phyloP scores from a whole-genome alignment of 345 rosid genomes.

The Gossypium ekmanianum region DNA sequence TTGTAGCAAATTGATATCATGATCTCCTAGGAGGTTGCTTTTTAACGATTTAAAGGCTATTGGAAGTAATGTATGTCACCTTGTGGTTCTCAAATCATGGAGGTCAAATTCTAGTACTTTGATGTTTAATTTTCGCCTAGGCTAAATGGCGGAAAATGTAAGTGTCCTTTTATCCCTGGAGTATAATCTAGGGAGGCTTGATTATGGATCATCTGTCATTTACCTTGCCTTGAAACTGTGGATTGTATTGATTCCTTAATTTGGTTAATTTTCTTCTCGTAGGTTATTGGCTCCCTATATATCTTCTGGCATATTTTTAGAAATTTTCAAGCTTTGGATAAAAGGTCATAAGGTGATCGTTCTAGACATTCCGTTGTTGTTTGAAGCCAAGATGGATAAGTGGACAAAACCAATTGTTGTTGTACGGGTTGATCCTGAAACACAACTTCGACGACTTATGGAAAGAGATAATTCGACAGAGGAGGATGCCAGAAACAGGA shows the following conservation, averaged over 20 bases:
- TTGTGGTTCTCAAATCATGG: background rate
- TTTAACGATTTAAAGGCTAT: background rate
- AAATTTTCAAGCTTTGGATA: constrained; percentile 66
- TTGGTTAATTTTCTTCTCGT: constrained; percentile 14
- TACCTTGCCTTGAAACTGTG: background rate
- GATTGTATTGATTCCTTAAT: background rate
- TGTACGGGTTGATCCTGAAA: constrained; percentile 68
- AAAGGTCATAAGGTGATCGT: constrained; percentile 64
- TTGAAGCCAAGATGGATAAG: constrained; percentile 75
- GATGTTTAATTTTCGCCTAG: too few relatives aligned
- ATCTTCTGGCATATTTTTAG: constrained; percentile 60
- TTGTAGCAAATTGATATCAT: background rate
- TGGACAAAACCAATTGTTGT: constrained; percentile 81
- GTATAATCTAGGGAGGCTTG: background rate
- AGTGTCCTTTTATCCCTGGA: background rate
- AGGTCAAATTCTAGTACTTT: too few relatives aligned
- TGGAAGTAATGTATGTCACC: background rate
- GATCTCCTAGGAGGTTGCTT: background rate
- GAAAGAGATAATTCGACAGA: constrained; percentile 55
- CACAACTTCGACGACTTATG: constrained; percentile 67
- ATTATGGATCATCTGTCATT: background rate
- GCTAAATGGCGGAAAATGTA: too few relatives aligned
- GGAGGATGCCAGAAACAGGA: constrained; percentile 77
- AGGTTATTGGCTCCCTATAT: constrained; percentile 78
- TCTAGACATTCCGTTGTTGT: constrained; percentile 74